Percentiles rank a stretch among this genome's conserved stretches.
Conservation (phyloP, 2,329 filamentous ascomycete genomes). For the Claviceps purpurea region DNA sequence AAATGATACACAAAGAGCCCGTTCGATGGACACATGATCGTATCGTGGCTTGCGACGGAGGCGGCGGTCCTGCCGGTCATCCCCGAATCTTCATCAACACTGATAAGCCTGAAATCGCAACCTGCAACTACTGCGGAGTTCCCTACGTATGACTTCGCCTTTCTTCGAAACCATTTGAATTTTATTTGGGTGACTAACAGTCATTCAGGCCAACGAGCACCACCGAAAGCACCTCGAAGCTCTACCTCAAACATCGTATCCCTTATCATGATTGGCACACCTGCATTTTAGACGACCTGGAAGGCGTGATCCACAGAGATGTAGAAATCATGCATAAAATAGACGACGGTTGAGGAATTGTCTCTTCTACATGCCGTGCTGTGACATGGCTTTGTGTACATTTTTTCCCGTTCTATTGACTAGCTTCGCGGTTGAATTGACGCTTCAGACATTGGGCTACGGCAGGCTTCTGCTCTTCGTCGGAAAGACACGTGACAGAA, state of each 20-base stretch:
- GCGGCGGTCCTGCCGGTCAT: conserved; percentile 80
- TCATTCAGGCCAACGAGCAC: conserved; percentile 68
- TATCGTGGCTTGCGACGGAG: conserved; percentile 79
- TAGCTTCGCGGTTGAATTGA: neutral
- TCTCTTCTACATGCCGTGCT: neutral
- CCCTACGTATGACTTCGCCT: conserved; percentile 63
- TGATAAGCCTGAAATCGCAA: conserved; percentile 87
- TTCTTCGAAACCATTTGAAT: neutral
- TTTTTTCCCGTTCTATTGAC: neutral
- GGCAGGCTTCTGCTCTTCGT: too few relatives aligned
- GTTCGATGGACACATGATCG: conserved; percentile 81
- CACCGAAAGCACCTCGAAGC: conserved; percentile 76
- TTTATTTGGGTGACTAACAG: neutral
- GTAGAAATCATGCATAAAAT: neutral
- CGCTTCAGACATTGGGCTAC: neutral
- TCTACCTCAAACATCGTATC: conserved; percentile 67
- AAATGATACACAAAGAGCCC: conserved; percentile 90
- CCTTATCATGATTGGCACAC: conserved; percentile 39
- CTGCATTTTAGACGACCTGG: neutral
- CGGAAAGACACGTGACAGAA: too few relatives aligned
- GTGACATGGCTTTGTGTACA: neutral
- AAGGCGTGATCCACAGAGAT: neutral
- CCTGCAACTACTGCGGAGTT: conserved; percentile 84
- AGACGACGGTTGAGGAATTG: neutral
- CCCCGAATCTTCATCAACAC: conserved; percentile 94